phyloP scores from a whole-genome alignment of 768 basidiomycete genomes.

The Lactifluus echinatus region DNA sequence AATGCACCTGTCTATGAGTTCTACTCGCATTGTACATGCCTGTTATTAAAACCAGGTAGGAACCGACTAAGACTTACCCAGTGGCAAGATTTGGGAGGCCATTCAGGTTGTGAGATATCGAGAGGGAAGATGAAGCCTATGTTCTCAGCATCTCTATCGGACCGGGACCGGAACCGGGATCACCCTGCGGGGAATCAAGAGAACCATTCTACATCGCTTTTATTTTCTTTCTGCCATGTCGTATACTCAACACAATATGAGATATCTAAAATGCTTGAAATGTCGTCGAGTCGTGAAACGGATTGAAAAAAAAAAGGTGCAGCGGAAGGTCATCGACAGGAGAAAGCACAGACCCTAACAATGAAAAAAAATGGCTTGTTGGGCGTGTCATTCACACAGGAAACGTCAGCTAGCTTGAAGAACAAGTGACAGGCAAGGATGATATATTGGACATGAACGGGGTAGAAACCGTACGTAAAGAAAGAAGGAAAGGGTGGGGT shows the following conservation, averaged over 20 bases:
- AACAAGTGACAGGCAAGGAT: slow-evolving; percentile 14
- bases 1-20: slow-evolving; percentile 95
- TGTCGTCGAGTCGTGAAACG: slow-evolving; percentile 10
- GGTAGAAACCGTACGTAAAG: slow-evolving; percentile 8
- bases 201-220: slow-evolving; percentile 7
- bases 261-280: slow-evolving; percentile 20
- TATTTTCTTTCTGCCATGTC: slow-evolving; percentile 6
- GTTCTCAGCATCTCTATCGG: no score
- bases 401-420: slow-evolving; percentile 6
- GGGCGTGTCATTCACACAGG: slow-evolving; percentile 15
- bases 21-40: slow-evolving; percentile 32
- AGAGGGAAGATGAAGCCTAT: neutral
- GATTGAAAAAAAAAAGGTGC: slow-evolving; percentile 1
- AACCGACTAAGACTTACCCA: slow-evolving; percentile 43
- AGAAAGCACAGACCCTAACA: slow-evolving; percentile 3
- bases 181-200: neutral
- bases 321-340: slow-evolving; percentile 2
- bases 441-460: slow-evolving; percentile 12
- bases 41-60: neutral
- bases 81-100: slow-evolving; percentile 92
- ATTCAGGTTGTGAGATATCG: slow-evolving; percentile 33
- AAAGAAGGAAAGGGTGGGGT: neutral
- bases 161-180: slow-evolving; percentile 10
- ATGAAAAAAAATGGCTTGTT: slow-evolving; percentile 9
- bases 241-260: slow-evolving; percentile 13